Percentiles rank a stretch among this genome's conserved stretches.
These are phyloP conservation scores for Fusarium sp. DNA, from an alignment of 2,329 filamentous ascomycete genomes.

Conservation along the genomic window DNA sequence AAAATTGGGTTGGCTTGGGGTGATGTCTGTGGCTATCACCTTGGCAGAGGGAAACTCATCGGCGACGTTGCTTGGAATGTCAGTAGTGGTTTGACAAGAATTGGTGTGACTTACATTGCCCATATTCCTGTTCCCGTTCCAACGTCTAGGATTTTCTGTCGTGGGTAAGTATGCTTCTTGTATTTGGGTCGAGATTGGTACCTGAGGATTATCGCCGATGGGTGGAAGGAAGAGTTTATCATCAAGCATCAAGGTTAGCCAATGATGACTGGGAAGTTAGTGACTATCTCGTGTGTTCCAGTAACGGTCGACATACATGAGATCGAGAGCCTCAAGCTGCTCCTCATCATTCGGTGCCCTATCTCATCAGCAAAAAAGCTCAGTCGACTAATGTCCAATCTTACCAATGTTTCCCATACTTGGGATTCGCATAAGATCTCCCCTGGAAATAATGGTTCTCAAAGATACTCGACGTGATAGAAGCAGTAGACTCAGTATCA, in stretches of 20 bases:
- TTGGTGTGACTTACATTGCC: conserved; percentile 28
- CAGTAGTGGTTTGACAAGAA: fast-evolving
- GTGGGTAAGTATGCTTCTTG: not conserved
- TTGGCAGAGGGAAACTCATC: conserved; percentile 40
- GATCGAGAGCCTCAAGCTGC: conserved; percentile 42
- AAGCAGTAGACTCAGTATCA: conserved; percentile 31
- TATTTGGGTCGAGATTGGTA: fast-evolving
- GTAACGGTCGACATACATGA: conserved; percentile 19
- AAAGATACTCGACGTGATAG: conserved; percentile 43
- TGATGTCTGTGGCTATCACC: conserved; percentile 39
- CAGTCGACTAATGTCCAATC: fast-evolving
- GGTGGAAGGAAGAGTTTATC: conserved; percentile 38
- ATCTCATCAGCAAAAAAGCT: not conserved
- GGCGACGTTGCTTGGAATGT: conserved; percentile 19
- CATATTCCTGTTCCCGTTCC: conserved; percentile 43
- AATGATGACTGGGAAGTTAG: conserved; percentile 28
- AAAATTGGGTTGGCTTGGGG: conserved; percentile 38
- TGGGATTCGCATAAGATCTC: conserved; percentile 39
- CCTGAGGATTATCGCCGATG: conserved; percentile 35
- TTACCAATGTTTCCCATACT: conserved; percentile 44
- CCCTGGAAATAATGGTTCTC: conserved; percentile 40
- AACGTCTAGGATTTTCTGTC: conserved; percentile 33
- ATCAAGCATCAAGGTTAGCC: conserved; percentile 39
- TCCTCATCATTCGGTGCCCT: conserved; percentile 43
- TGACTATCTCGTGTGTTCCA: fast-evolving